A percentile compares a stretch with the other conserved stretches of the same genome.
Evolutionary conservation across 140 eudicot genomes (phyloP).

Genomic region (Erigeron philadelphicus): DNA sequence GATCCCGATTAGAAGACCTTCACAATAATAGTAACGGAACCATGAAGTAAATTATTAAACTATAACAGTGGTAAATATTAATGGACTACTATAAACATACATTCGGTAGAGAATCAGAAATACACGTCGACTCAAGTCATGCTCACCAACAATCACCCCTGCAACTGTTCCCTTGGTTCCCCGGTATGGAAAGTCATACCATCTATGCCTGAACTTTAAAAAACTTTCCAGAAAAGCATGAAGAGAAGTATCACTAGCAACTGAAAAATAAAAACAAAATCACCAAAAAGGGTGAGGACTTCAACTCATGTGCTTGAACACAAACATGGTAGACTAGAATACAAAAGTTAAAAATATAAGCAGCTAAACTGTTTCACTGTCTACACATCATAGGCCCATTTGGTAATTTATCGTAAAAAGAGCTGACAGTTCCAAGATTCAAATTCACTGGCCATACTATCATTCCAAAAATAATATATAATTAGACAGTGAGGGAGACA

Average conservation of each 20-base stretch:
- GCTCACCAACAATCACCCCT: conserved; percentile 90
- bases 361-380: not conserved
- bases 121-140: conserved; percentile 75
- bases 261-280: conserved; percentile 30
- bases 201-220: conserved; percentile 72
- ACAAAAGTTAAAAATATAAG: too few species aligned
- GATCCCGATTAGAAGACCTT: conserved; percentile 92
- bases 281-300: not conserved
- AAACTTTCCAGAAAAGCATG: conserved; percentile 76
- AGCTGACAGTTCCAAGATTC: not conserved
- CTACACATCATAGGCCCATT: not conserved
- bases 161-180: conserved; percentile 85
- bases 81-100: conserved; percentile 38
- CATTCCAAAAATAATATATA: not conserved
- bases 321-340: not conserved
- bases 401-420: not conserved
- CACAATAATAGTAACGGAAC: conserved; percentile 19
- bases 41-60: conserved; percentile 14
- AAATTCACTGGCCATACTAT: not conserved
- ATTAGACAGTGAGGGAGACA: not conserved
- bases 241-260: conserved; percentile 75
- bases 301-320: not conserved
- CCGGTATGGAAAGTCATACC: conserved; percentile 95
- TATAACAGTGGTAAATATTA: not conserved
- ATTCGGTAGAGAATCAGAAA: conserved; percentile 90